Evolutionary conservation across 805 yeast genomes (phyloP), one percentile per base, ranked within the genome.

Genomic region (Saccharomycopsis malanga): DNA sequence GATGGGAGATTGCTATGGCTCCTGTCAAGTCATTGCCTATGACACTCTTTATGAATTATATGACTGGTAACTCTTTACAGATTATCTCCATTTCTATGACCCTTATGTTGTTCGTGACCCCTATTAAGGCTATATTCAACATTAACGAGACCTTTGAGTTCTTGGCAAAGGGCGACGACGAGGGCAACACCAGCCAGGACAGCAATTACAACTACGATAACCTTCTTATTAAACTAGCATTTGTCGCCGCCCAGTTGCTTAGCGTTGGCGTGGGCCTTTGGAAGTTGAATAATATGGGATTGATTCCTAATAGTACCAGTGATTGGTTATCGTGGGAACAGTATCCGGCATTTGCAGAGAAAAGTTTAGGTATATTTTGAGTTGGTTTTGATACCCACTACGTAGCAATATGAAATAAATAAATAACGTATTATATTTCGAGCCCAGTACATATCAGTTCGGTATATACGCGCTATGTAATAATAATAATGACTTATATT

Each of bases 281-380:
- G 79, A 93, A 93, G 62, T 67, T 93, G 50, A 79, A 84, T 56
- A 69, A 73, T 20, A 86, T 91, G 96, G 98, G 97, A 0, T 68
- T 91, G 54, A 79, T 91, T 50, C 98, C 98, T 20, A 86, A 83
- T 56, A 82, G 79, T 32, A 73, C 73, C 39, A 82, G 95, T 54
- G 98, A 91, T 61, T 93, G 98, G 98, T 66, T 91, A 15, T 79
- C 87, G 4, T 89, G 95, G 89, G 94, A 88, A 59, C 57, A 32
- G 7, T 41, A 45, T 18, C 54, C 54, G 12, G 27, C 17, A 14
- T 45, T 51, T 17, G 23, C 38, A 9, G 52, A 50, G 35, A 6
- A 40, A 4, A 40, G 30, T 18, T 12, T 44, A 4, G 51, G 51
- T 21, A 29, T 40, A 3, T 42, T 42, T 30, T 41, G 29, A 30